phyloP scores from a whole-genome alignment of 2,329 filamentous ascomycete genomes.

The Niveomyces coronatus region DNA sequence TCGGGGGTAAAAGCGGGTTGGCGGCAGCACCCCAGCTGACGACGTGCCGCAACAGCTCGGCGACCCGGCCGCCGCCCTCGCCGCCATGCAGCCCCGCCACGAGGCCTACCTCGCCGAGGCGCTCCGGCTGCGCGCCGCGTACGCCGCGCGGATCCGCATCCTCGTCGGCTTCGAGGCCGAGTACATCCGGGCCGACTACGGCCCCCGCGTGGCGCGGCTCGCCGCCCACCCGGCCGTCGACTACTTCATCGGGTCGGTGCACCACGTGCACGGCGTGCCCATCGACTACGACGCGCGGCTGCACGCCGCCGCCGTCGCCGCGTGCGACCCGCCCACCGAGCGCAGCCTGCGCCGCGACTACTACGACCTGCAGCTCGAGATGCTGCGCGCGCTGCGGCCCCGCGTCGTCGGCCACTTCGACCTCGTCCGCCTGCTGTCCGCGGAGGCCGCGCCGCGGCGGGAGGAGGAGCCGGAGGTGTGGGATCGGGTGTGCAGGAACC shows the following conservation, averaged over 20 bases:
- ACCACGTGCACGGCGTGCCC: conserved; percentile 77
- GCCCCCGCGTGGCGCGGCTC: conserved; percentile 49
- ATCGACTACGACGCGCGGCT: conserved; percentile 72
- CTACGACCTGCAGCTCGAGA: conserved; percentile 76
- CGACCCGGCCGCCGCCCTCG: conserved; percentile 37
- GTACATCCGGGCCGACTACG: conserved; percentile 67
- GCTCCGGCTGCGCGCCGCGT: conserved; percentile 56
- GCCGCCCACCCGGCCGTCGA: conserved; percentile 54
- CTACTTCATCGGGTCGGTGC: conserved; percentile 86
- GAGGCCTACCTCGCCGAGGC: conserved; percentile 69
- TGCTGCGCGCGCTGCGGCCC: conserved; percentile 64
- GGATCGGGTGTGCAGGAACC: conserved; percentile 62
- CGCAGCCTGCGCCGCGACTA: conserved; percentile 71
- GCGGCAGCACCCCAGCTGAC: too few relatives aligned
- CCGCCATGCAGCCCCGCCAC: conserved; percentile 45
- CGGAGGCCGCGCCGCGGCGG: conserved; percentile 51
- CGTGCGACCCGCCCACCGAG: conserved; percentile 36
- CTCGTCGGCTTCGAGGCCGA: conserved; percentile 89
- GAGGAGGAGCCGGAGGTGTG: conserved; percentile 58
- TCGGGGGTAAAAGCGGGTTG: too few relatives aligned
- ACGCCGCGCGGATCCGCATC: conserved; percentile 61
- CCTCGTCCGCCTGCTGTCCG: conserved; percentile 71
- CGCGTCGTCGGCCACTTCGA: conserved; percentile 90
- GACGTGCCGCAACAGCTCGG: conserved; percentile 30
- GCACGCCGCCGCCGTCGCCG: conserved; percentile 44